Conservation (phyloP, 257 asterid species). For the Solanum megistacrolobum region DNA sequence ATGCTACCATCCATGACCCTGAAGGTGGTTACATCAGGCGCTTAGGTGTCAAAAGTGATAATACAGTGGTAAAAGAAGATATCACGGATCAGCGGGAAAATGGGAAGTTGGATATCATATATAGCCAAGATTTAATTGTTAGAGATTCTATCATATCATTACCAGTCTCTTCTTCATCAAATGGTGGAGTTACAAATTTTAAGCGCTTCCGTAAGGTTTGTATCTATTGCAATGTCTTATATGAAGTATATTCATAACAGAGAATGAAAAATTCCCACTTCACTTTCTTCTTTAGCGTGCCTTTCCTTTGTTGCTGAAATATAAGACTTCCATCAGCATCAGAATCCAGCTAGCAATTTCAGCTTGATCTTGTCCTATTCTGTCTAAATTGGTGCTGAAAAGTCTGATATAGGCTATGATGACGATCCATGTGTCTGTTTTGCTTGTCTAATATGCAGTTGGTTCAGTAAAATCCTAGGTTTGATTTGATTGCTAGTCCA, state of each 20-base stretch:
- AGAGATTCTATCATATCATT: slow-evolving; percentile 28
- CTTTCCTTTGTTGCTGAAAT: neutral
- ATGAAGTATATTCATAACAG: neutral
- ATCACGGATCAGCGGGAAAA: slow-evolving; percentile 29
- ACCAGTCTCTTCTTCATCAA: slow-evolving; percentile 20
- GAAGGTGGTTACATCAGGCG: slow-evolving; percentile 8
- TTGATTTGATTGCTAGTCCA: neutral
- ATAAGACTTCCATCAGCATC: neutral
- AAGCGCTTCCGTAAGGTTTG: slow-evolving; percentile 85
- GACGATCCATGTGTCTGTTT: neutral
- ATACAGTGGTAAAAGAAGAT: slow-evolving; percentile 21
- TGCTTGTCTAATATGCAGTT: neutral
- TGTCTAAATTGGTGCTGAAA: neutral
- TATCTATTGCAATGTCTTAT: neutral
- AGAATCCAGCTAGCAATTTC: neutral
- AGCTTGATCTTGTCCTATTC: neutral
- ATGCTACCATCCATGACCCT: slow-evolving; percentile 10
- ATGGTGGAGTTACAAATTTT: slow-evolving; percentile 40
- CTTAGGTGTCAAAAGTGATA: slow-evolving; percentile 22
- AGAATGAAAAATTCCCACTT: neutral
- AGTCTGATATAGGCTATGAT: neutral
- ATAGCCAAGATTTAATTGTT: slow-evolving; percentile 72
- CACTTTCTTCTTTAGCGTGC: neutral
- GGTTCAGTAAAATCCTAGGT: neutral
- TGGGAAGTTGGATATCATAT: slow-evolving; percentile 58